Evolutionary conservation across 164 flowering plant genomes (phyloP).

Genomic region (Brasenia schreberi): DNA sequence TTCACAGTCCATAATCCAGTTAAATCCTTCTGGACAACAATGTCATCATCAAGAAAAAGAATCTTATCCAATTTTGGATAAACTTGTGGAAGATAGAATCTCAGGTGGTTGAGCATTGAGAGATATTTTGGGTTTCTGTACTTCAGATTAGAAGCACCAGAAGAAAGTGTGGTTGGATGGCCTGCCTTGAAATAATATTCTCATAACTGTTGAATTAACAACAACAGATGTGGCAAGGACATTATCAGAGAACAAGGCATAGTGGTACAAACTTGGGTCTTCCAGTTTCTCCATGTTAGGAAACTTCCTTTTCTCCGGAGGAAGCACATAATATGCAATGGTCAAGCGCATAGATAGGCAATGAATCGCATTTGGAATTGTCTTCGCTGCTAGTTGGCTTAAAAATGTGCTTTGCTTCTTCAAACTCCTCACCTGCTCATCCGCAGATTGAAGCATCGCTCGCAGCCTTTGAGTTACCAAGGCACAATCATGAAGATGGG

Average conservation of each 20-base stretch:
- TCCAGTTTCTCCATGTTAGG: conserved; percentile 86
- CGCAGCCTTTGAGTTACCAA: conserved; percentile 83
- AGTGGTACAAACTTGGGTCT: conserved; percentile 78
- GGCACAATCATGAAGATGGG: conserved; percentile 78
- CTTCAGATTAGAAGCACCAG: conserved; percentile 89
- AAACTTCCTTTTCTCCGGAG: conserved; percentile 74
- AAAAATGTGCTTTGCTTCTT: conserved; percentile 98
- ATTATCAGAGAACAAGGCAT: conserved; percentile 96
- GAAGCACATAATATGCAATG: conserved; percentile 81
- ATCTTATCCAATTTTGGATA: conserved; percentile 95
- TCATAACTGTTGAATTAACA: conserved; percentile 80
- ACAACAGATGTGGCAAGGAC: conserved; percentile 98
- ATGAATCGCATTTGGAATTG: conserved; percentile 92
- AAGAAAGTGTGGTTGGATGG: conserved; percentile 71
- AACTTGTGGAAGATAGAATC: conserved; percentile 96
- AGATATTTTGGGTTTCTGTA: conserved; percentile 97
- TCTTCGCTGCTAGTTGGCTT: conserved; percentile 95
- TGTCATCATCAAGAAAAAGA: conserved; percentile 95
- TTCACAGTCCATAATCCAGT: conserved; percentile 84
- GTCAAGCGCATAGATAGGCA: conserved; percentile 94
- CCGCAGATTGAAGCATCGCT: conserved; percentile 98
- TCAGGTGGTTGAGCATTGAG: conserved; percentile 91
- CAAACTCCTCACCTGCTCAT: conserved; percentile 89
- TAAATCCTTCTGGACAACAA: conserved; percentile 95
- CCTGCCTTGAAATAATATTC: conserved; percentile 91